Evolutionary conservation across 352 stramenopile genomes (phyloP).

Genomic region (Phytophthora capsici): DNA sequence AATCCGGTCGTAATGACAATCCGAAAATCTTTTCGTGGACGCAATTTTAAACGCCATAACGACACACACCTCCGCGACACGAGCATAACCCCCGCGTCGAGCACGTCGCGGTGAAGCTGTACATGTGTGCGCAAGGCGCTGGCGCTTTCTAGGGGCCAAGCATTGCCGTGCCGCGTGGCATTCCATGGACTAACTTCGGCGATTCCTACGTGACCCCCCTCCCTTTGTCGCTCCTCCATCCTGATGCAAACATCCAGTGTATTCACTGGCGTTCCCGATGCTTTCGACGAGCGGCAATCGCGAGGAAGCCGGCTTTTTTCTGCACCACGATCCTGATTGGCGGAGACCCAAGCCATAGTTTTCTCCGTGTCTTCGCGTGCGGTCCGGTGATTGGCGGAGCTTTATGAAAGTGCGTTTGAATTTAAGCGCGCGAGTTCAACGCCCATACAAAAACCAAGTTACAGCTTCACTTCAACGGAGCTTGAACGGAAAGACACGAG

Average conservation of each 20-base stretch:
- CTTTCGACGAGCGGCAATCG: conserved; percentile 1
- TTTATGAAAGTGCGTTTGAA: conserved; percentile 31
- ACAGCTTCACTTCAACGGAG: conserved; percentile 26
- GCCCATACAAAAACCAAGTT: conserved; percentile 31
- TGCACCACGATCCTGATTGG: conserved; percentile 29
- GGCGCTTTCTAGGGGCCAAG: conserved; percentile 5
- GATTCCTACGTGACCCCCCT: conserved; percentile 47
- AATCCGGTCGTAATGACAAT: conserved; percentile 24
- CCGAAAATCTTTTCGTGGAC: conserved; percentile 19
- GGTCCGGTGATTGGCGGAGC: conserved; percentile 50
- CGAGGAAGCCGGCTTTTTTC: conserved; percentile 22
- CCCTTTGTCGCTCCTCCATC: conserved; percentile 44
- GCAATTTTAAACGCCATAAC: neutral
- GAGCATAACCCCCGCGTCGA: conserved; percentile 26
- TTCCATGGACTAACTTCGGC: conserved; percentile 35
- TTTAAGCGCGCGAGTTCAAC: conserved; percentile 21
- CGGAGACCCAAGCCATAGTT: conserved; percentile 13
- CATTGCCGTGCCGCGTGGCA: conserved; percentile 20
- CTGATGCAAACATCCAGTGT: conserved; percentile 24
- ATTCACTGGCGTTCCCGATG: conserved; percentile 27
- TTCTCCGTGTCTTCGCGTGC: conserved; percentile 43
- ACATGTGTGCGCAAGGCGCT: conserved; percentile 6
- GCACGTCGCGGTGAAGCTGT: conserved; percentile 1
- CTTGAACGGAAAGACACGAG: conserved; percentile 12
- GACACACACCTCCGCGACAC: neutral